Conservation (phyloP, 495 filamentous ascomycete species). For the Penicillium subrubescens region DNA sequence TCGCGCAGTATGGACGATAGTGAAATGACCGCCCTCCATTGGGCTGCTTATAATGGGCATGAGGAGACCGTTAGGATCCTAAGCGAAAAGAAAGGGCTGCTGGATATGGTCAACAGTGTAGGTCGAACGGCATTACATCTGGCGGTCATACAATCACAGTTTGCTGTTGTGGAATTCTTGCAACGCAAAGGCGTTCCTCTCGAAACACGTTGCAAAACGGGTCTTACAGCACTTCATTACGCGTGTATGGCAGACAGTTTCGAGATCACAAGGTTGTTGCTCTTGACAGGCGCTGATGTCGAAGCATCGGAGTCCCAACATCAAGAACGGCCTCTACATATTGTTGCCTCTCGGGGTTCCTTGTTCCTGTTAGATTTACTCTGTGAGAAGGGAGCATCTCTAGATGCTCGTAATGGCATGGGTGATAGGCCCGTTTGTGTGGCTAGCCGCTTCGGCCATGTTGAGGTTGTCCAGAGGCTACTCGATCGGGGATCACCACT, state of each 20-base stretch:
- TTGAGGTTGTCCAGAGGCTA: slow-evolving; percentile 38
- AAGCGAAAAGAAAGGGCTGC: slow-evolving; percentile 29
- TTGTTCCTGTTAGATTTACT: slow-evolving; percentile 38
- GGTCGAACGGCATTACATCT: slow-evolving; percentile 47
- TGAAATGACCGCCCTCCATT: slow-evolving; percentile 49
- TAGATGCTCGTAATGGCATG: slow-evolving; percentile 40
- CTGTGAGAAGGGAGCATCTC: slow-evolving; percentile 38
- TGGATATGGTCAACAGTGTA: slow-evolving; percentile 31
- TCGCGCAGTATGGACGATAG: slow-evolving; percentile 34
- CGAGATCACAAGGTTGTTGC: slow-evolving; percentile 41
- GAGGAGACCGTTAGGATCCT: slow-evolving; percentile 41
- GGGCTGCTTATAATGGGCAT: slow-evolving; percentile 48
- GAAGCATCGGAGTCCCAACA: slow-evolving; percentile 36
- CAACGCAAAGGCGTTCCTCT: slow-evolving; percentile 33
- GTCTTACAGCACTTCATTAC: slow-evolving; percentile 46
- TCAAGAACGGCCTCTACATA: slow-evolving; percentile 43
- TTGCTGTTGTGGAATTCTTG: slow-evolving; percentile 43
- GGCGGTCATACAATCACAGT: slow-evolving; percentile 41
- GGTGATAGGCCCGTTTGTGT: slow-evolving; percentile 44
- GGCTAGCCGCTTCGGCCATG: slow-evolving; percentile 39
- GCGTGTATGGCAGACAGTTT: slow-evolving; percentile 40
- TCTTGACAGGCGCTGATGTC: slow-evolving; percentile 42
- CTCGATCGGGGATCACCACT: slow-evolving; percentile 43
- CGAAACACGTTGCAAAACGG: slow-evolving; percentile 33
- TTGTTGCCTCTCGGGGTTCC: slow-evolving; percentile 36